A percentile compares a stretch with the other conserved stretches of the same genome.
phyloP scores from a whole-genome alignment of 768 basidiomycete genomes.

The Boletus subcaerulescens region DNA sequence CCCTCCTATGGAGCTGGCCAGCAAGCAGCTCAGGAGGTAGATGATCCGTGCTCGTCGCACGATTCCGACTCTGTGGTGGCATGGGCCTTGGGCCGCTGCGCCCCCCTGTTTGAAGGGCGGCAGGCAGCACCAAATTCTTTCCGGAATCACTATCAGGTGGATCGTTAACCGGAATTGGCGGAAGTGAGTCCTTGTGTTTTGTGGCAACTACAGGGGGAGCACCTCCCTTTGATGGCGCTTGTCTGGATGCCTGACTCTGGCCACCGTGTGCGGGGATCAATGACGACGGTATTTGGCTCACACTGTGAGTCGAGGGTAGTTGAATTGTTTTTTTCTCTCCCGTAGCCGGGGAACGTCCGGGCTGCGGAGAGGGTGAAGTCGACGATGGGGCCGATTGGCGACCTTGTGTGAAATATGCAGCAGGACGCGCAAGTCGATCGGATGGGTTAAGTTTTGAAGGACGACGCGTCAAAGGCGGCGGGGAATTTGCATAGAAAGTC shows the following conservation, averaged over 20 bases:
- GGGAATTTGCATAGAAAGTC: conserved; percentile 82
- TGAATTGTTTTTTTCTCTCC: conserved; percentile 12
- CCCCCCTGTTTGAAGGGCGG: conserved; percentile 42
- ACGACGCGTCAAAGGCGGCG: conserved; percentile 49
- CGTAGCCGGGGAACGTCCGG: conserved; percentile 5
- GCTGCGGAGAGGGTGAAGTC: conserved; percentile 14
- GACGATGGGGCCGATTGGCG: conserved; percentile 16
- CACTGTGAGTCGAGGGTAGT: background rate
- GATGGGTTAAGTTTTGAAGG: conserved; percentile 52
- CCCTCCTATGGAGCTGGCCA: conserved; percentile 4
- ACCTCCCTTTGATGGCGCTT: conserved; percentile 3
- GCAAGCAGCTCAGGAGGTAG: conserved; percentile 9
- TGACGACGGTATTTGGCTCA: conserved; percentile 19
- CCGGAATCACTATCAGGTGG: conserved; percentile 21
- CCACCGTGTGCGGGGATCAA: conserved; percentile 20
- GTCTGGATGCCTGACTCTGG: conserved; percentile 9
- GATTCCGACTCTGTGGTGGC: conserved; percentile 15
- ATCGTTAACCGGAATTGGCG: conserved; percentile 38
- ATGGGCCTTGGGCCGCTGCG: conserved; percentile 18
- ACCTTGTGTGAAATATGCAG: conserved; percentile 20
- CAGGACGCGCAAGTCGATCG: conserved; percentile 50
- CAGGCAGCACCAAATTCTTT: conserved; percentile 31
- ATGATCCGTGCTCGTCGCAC: conserved; percentile 7
- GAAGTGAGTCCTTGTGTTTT: conserved; percentile 33
- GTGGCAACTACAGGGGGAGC: background rate